These are phyloP conservation scores for Flueggea neowawraea DNA, from an alignment of 441 rosid genomes.

Conservation along the genomic window DNA sequence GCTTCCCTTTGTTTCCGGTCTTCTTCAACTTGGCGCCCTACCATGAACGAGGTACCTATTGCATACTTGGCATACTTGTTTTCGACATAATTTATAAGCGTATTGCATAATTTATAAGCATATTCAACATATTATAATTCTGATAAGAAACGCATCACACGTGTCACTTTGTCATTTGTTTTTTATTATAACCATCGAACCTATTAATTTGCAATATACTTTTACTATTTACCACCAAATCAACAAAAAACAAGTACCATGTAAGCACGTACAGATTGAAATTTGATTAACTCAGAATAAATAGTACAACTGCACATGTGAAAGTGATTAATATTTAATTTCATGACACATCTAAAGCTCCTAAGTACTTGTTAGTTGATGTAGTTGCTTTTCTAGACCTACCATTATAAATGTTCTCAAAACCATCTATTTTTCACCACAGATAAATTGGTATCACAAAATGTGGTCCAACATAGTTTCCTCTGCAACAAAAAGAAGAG, in stretches of 20 bases:
- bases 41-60: slow-evolving; percentile 71
- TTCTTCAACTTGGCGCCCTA: slow-evolving; percentile 77
- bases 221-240: no score
- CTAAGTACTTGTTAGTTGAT: not conserved
- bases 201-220: no score
- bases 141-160: no score
- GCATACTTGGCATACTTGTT: not conserved
- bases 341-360: not conserved
- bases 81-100: no score
- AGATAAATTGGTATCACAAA: not conserved
- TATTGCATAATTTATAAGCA: no score
- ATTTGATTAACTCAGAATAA: no score
- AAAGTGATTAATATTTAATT: not conserved
- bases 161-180: no score
- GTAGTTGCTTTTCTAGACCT: not conserved
- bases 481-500: not conserved
- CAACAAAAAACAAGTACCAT: no score
- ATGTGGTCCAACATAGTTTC: slow-evolving; percentile 10
- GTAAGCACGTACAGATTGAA: no score
- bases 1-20: slow-evolving; percentile 84
- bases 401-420: slow-evolving; percentile 2
- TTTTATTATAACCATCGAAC: no score
- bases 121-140: no score
- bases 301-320: no score
- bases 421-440: not conserved